These are phyloP conservation scores for Candida tropicalis DNA, from an alignment of 1,139 yeast genomes.

Conservation along the genomic window DNA sequence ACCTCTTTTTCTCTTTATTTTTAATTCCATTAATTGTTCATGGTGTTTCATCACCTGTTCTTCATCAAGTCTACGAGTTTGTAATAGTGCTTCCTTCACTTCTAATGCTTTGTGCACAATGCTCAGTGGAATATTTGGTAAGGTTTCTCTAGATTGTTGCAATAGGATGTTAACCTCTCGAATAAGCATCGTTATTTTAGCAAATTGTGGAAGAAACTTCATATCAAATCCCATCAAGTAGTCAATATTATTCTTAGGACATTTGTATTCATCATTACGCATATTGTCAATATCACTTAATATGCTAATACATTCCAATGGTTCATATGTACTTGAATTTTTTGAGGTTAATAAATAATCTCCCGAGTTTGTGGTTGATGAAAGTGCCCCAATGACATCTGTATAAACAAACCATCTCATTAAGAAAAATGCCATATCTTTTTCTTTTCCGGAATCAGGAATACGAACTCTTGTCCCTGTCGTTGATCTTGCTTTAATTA, in stretches of 20 bases:
- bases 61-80: constrained; percentile 37
- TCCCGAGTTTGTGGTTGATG: constrained; percentile 37
- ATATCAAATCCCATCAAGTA: constrained; percentile 62
- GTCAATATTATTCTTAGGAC: constrained; percentile 52
- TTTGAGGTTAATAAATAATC: constrained; percentile 24
- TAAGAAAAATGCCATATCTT: constrained; percentile 58
- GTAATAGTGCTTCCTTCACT: constrained; percentile 40
- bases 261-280: constrained; percentile 14
- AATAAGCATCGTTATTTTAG: constrained; percentile 48
- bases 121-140: constrained; percentile 30
- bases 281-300: constrained; percentile 15
- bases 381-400: constrained; percentile 66
- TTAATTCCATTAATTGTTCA: constrained; percentile 26
- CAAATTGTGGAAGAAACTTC: constrained; percentile 51
- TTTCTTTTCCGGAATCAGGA: constrained; percentile 26
- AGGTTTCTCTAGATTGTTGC: constrained; percentile 15
- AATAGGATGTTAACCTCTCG: constrained; percentile 35
- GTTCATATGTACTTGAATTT: constrained; percentile 18
- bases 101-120: constrained; percentile 50
- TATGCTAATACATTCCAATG: constrained; percentile 21
- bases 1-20: constrained; percentile 17
- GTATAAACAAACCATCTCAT: constrained; percentile 74
- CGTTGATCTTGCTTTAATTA: constrained; percentile 52
- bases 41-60: constrained; percentile 35
- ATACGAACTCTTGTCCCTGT: constrained; percentile 6